phyloP scores from a whole-genome alignment of 2,329 filamentous ascomycete genomes.

The Byssochlamys sp. region DNA sequence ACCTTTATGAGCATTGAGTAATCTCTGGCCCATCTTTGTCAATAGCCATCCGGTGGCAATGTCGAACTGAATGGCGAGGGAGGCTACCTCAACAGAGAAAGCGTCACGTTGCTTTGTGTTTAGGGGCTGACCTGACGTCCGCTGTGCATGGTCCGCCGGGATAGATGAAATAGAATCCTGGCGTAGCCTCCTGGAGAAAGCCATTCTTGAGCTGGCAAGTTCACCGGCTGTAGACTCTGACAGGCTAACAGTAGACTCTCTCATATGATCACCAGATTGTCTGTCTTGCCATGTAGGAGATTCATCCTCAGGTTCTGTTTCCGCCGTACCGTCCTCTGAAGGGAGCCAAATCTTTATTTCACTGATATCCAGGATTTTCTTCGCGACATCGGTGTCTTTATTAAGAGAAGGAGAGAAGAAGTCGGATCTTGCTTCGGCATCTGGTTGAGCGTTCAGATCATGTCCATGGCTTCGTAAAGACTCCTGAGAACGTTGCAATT shows the following conservation, averaged over 20 bases:
- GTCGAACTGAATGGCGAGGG: constrained; percentile 25
- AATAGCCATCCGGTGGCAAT: constrained; percentile 34
- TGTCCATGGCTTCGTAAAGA: constrained; percentile 5
- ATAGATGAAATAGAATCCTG: not conserved
- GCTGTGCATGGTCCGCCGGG: not conserved
- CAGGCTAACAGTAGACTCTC: constrained; percentile 13
- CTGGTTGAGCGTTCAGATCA: not conserved
- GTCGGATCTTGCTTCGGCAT: constrained; percentile 7
- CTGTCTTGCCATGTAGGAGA: constrained; percentile 6
- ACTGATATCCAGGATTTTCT: constrained; percentile 27
- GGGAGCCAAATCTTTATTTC: constrained; percentile 29
- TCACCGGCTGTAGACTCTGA: constrained; percentile 15
- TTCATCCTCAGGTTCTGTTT: constrained; percentile 2
- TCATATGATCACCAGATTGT: constrained; percentile 10
- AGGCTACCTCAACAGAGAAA: constrained; percentile 24
- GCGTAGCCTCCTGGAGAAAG: not conserved
- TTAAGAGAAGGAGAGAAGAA: constrained; percentile 11
- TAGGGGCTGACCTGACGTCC: not conserved
- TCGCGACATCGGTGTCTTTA: constrained; percentile 20
- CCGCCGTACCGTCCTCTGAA: constrained; percentile 11
- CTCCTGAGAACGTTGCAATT: constrained; percentile 1
- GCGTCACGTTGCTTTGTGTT: constrained; percentile 4
- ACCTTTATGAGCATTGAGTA: constrained; percentile 13
- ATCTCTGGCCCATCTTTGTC: constrained; percentile 25
- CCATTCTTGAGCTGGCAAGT: constrained; percentile 11